Evolutionary conservation across 1,284 basidiomycete genomes (phyloP).

Genomic region (Lignosus rhinocerotis): DNA sequence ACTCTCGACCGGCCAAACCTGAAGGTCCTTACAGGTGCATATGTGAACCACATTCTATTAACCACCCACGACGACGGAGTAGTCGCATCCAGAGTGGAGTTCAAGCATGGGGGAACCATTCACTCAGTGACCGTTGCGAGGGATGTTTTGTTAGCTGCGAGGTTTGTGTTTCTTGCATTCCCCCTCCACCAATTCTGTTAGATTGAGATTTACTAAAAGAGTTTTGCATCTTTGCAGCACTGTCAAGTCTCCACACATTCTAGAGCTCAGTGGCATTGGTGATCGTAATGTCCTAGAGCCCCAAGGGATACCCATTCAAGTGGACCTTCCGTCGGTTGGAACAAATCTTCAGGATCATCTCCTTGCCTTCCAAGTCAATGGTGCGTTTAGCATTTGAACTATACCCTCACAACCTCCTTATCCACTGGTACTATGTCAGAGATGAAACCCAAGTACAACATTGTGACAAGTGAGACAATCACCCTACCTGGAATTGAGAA

Average conservation of each 20-base stretch:
- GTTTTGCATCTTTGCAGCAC: neutral
- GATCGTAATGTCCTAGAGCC: constrained; percentile 32
- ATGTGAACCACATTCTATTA: constrained; percentile 17
- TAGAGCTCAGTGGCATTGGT: constrained; percentile 46
- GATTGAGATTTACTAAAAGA: too few species aligned
- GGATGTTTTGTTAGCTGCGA: constrained; percentile 39
- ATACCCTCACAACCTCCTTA: too few species aligned
- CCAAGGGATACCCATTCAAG: constrained; percentile 35
- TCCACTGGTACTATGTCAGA: constrained; percentile 12
- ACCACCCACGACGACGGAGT: neutral
- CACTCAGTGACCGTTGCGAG: constrained; percentile 32
- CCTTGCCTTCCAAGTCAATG: constrained; percentile 14
- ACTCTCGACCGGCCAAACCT: constrained; percentile 23
- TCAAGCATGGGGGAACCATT: constrained; percentile 21
- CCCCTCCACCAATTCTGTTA: too few species aligned
- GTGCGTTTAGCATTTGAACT: neutral
- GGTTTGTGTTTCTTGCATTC: constrained; percentile 9
- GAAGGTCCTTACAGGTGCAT: constrained; percentile 18
- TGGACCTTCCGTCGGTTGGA: constrained; percentile 43
- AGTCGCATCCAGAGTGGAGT: constrained; percentile 35
- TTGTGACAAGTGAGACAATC: constrained; percentile 30
- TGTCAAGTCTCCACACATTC: constrained; percentile 42
- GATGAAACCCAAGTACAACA: constrained; percentile 24
- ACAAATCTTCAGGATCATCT: constrained; percentile 44
- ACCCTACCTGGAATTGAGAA: constrained; percentile 22